Percentiles rank a stretch among this genome's conserved stretches.
phyloP scores from a whole-genome alignment of 176 grass and related monocot genomes.

The Raddia guianensis region DNA sequence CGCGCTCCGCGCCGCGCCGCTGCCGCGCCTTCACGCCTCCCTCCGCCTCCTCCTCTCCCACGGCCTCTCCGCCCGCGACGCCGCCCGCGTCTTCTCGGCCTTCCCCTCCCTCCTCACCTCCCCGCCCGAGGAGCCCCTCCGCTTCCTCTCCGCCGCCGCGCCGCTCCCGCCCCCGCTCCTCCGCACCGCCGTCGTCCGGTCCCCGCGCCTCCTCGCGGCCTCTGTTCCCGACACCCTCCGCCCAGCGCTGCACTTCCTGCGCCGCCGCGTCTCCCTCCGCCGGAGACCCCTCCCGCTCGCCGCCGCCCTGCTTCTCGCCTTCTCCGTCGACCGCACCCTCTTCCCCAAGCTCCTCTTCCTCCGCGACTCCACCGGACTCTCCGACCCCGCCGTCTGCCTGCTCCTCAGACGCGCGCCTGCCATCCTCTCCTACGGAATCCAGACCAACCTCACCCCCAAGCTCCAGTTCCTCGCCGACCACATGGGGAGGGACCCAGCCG shows the following conservation, averaged over 20 bases:
- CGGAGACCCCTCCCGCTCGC: slow-evolving; percentile 43
- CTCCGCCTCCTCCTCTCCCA: slow-evolving; percentile 63
- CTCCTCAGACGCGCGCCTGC: slow-evolving; percentile 59
- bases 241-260: slow-evolving; percentile 64
- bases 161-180: slow-evolving; percentile 52
- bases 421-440: slow-evolving; percentile 73
- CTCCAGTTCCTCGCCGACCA: slow-evolving; percentile 47
- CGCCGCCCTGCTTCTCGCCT: slow-evolving; percentile 62
- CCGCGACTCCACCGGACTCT: slow-evolving; percentile 32
- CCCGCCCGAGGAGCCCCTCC: slow-evolving; percentile 36
- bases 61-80: slow-evolving; percentile 51
- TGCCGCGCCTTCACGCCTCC: slow-evolving; percentile 46
- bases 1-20: slow-evolving; percentile 51
- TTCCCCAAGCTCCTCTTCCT: slow-evolving; percentile 72
- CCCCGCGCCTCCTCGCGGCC: slow-evolving; percentile 62
- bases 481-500: slow-evolving; percentile 46
- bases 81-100: slow-evolving; percentile 51
- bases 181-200: slow-evolving; percentile 47
- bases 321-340: slow-evolving; percentile 71
- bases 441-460: slow-evolving; percentile 73
- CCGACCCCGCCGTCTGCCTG: slow-evolving; percentile 46
- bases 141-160: slow-evolving; percentile 52
- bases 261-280: slow-evolving; percentile 43
- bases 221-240: slow-evolving; percentile 55
- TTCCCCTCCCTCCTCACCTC: slow-evolving; percentile 63